Evolutionary conservation across 2,329 filamentous ascomycete genomes (phyloP).

Genomic region (Nothophoma quercina): DNA sequence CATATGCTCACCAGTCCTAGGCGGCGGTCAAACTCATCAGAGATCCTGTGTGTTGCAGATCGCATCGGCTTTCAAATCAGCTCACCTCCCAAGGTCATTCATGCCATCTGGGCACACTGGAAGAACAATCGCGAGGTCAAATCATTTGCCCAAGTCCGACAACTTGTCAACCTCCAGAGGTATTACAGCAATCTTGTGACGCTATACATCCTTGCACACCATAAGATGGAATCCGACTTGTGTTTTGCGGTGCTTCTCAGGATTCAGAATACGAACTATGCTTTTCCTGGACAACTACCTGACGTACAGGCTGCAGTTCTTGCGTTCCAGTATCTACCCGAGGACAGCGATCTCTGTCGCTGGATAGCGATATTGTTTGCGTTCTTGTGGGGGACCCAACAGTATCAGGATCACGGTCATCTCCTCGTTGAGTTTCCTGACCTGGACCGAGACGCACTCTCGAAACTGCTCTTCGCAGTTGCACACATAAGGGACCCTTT

Average conservation of each 20-base stretch:
- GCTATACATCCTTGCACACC: conserved; percentile 22
- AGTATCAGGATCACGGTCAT: conserved; percentile 2
- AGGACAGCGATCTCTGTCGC: conserved; percentile 18
- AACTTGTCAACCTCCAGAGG: conserved; percentile 1
- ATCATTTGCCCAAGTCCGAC: background rate
- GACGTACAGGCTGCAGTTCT: background rate
- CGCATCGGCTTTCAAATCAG: background rate
- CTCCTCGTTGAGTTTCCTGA: conserved; percentile 2
- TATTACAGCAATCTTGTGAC: conserved; percentile 27
- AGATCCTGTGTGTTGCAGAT: background rate
- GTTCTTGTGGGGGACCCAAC: conserved; percentile 22
- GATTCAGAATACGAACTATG: conserved; percentile 24
- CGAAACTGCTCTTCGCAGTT: conserved; percentile 19
- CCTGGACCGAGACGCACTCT: conserved; percentile 5
- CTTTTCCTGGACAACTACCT: background rate
- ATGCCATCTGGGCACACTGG: conserved; percentile 7
- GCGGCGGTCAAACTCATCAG: background rate
- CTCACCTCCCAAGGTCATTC: background rate
- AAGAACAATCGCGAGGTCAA: background rate
- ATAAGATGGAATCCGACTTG: background rate
- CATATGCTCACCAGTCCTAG: background rate
- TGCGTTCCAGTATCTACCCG: conserved; percentile 23
- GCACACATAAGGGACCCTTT: conserved; percentile 9
- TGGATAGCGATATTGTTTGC: conserved; percentile 26
- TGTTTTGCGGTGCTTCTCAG: conserved; percentile 19